Conservation (phyloP, 2,329 filamentous ascomycete species). For the Phaeosphaeria sp. region DNA sequence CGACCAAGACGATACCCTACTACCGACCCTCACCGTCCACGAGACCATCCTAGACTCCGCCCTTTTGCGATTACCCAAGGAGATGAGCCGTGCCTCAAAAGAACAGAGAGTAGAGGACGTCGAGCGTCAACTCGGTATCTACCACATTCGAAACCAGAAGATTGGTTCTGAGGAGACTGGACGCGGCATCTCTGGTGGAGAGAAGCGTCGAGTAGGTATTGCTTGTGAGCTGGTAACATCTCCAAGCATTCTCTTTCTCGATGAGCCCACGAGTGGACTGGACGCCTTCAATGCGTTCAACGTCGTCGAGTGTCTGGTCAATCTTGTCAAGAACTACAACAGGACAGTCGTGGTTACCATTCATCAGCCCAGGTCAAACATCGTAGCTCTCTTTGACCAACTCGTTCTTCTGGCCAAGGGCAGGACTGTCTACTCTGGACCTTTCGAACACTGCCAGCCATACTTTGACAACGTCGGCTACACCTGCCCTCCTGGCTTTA, state of each 20-base stretch:
- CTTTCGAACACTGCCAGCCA: conserved; percentile 83
- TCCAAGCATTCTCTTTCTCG: conserved; percentile 94
- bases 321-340: conserved; percentile 93
- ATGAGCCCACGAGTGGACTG: conserved; percentile 94
- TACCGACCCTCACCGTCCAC: conserved; percentile 94
- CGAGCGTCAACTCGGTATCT: conserved; percentile 93
- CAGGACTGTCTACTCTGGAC: conserved; percentile 90
- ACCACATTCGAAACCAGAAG: conserved; percentile 90
- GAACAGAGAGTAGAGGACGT: conserved; percentile 91
- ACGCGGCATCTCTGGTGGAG: conserved; percentile 94
- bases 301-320: conserved; percentile 94
- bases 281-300: conserved; percentile 99
- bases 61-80: conserved; percentile 84
- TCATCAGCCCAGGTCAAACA: conserved; percentile 96
- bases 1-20: conserved; percentile 96
- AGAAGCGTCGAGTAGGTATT: conserved; percentile 95
- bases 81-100: conserved; percentile 89
- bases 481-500: conserved; percentile 93
- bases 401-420: conserved; percentile 90
- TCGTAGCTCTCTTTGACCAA: conserved; percentile 94
- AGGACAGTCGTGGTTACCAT: conserved; percentile 98
- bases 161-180: conserved; percentile 97
- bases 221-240: conserved; percentile 98
- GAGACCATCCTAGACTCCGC: conserved; percentile 97
- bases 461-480: conserved; percentile 96